Evolutionary conservation across 306 rosid genomes (phyloP).

Genomic region (Acacia crassicarpa): DNA sequence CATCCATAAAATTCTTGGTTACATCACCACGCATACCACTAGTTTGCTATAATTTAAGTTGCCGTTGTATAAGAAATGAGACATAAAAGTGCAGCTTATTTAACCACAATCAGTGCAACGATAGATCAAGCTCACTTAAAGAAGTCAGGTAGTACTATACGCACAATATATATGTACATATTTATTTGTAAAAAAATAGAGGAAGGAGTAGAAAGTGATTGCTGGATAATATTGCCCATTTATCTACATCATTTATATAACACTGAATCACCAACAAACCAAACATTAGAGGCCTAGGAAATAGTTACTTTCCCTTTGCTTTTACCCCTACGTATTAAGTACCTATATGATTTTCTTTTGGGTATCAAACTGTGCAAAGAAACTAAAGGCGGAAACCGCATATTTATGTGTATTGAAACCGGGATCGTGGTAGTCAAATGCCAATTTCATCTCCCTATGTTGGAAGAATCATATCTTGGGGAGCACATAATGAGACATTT

Average conservation of each 20-base stretch:
- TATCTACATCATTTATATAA: not conserved
- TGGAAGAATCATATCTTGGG: not conserved
- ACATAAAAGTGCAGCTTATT: not conserved
- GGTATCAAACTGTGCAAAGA: not conserved
- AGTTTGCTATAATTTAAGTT: not conserved
- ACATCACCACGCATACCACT: not conserved
- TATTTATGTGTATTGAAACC: not conserved
- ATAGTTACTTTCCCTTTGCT: not conserved
- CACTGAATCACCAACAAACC: not conserved
- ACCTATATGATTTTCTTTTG: not conserved
- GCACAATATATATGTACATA: not conserved
- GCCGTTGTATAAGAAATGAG: not conserved
- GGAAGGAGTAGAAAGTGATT: not conserved
- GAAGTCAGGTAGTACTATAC: not conserved
- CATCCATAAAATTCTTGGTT: not conserved
- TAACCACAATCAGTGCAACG: not conserved
- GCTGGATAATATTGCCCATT: not conserved
- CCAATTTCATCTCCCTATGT: not conserved
- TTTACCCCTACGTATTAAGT: not conserved
- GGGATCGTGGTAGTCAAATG: not conserved
- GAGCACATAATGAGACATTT: too few species aligned
- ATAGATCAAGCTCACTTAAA: not conserved
- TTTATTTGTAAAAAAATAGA: not conserved
- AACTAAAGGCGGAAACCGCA: not conserved
- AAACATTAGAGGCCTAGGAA: not conserved